Percentiles rank a stretch among this genome's conserved stretches.
Conservation (phyloP, 2,329 filamentous ascomycete species). For the Albifimbria verrucaria region DNA sequence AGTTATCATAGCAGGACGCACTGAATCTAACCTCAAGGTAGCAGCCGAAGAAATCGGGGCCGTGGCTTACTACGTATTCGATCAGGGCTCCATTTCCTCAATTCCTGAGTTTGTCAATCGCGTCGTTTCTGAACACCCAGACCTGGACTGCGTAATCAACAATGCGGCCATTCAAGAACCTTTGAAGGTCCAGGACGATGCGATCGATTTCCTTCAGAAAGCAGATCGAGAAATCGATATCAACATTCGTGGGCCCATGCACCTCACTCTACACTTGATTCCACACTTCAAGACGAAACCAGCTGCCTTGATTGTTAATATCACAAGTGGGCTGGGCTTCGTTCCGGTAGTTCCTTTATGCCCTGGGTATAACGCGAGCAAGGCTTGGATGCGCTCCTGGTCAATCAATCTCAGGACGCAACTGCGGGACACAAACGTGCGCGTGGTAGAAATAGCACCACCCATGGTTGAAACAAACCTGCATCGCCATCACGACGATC, state of each 20-base stretch:
- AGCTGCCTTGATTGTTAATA: conserved; percentile 46
- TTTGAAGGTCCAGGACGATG: conserved; percentile 37
- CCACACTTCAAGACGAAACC: conserved; percentile 43
- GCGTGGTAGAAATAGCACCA: conserved; percentile 53
- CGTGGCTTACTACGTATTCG: conserved; percentile 47
- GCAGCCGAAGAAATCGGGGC: conserved; percentile 42
- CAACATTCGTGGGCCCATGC: conserved; percentile 57
- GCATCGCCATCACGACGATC: conserved; percentile 52
- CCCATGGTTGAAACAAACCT: conserved; percentile 52
- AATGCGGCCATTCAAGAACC: conserved; percentile 58
- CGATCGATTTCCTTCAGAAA: conserved; percentile 40
- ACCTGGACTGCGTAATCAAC: conserved; percentile 55
- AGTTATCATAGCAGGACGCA: conserved; percentile 51
- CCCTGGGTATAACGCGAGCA: conserved; percentile 58
- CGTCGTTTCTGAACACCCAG: conserved; percentile 43
- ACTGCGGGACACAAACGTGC: conserved; percentile 37
- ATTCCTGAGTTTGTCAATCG: conserved; percentile 43
- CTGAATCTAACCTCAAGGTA: conserved; percentile 47
- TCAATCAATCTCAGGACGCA: conserved; percentile 52
- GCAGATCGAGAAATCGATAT: conserved; percentile 57
- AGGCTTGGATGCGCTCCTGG: conserved; percentile 56
- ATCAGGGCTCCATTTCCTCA: conserved; percentile 41
- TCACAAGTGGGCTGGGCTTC: conserved; percentile 51
- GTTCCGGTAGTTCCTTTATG: conserved; percentile 51
- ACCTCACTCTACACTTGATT: conserved; percentile 46